Conservation (phyloP, 768 basidiomycete genomes). For the Suillus variegatus region DNA sequence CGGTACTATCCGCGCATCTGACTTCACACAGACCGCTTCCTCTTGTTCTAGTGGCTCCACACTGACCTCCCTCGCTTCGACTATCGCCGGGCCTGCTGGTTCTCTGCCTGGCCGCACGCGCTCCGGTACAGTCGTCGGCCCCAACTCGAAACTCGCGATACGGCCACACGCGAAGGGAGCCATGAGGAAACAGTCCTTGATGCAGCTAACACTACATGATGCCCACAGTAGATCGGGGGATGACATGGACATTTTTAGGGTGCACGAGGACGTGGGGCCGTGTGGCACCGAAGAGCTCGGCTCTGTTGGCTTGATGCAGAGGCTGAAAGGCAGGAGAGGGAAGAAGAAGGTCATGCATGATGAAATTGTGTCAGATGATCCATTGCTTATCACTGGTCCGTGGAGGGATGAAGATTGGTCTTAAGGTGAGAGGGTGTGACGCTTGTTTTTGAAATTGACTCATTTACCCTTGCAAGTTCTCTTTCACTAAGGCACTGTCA, state of each 20-base stretch:
- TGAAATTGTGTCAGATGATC: conserved; percentile 23
- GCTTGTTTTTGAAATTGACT: no score
- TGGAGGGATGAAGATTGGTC: conserved; percentile 13
- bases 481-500: not conserved
- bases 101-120: conserved; percentile 38
- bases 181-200: conserved; percentile 1
- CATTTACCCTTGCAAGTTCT: not conserved
- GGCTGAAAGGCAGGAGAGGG: not conserved
- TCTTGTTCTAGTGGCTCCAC: conserved; percentile 11
- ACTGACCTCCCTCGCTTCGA: conserved; percentile 1
- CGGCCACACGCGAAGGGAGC: not conserved
- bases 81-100: conserved; percentile 2
- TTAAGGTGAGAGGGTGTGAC: conserved; percentile 11
- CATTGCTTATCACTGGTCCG: conserved; percentile 26
- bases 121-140: conserved; percentile 49
- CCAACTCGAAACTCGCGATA: conserved; percentile 25
- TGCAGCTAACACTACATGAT: not conserved
- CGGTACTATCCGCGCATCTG: conserved; percentile 54
- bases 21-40: conserved; percentile 29
- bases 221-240: conserved; percentile 19
- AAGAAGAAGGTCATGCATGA: not conserved
- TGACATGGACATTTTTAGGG: conserved; percentile 27
- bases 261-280: not conserved
- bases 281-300: conserved; percentile 24
- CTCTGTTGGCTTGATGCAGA: conserved; percentile 20